phyloP scores from a whole-genome alignment of 2,329 filamentous ascomycete species.

The Xylariaceae sp. region DNA sequence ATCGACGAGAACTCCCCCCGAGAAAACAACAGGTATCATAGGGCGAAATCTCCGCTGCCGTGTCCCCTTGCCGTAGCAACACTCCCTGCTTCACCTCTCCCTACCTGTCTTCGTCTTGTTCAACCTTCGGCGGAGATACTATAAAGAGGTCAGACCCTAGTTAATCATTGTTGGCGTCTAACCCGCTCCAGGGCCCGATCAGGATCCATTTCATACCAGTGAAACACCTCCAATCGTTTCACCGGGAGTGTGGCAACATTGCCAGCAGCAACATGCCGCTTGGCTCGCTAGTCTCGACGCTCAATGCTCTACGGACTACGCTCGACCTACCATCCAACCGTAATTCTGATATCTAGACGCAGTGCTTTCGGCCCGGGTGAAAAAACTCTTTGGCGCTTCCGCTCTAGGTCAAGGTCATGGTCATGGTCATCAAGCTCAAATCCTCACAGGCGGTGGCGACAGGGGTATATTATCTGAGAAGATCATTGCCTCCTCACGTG shows the following conservation, averaged over 20 bases:
- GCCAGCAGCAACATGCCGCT: conserved; percentile 10
- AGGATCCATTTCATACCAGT: conserved; percentile 13
- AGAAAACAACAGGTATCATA: background rate
- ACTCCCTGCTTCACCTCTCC: background rate
- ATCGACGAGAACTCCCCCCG: background rate
- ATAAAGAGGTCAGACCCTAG: no score
- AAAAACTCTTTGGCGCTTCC: background rate
- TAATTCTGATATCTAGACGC: conserved; percentile 8
- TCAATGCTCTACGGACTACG: background rate
- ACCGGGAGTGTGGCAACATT: conserved; percentile 18
- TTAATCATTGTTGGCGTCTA: background rate
- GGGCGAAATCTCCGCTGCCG: background rate
- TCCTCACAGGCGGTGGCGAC: background rate
- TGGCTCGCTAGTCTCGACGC: conserved; percentile 16
- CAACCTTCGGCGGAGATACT: no score
- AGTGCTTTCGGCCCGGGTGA: conserved; percentile 14
- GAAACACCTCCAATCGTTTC: conserved; percentile 15
- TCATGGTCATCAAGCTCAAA: background rate
- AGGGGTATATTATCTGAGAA: background rate
- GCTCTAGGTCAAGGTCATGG: conserved; percentile 1
- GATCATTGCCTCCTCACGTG: conserved; percentile 1
- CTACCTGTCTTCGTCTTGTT: background rate
- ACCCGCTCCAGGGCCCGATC: background rate
- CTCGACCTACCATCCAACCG: background rate
- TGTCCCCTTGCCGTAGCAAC: background rate